Percentiles rank a stretch among this genome's conserved stretches.
Conservation (phyloP, 441 rosid species). For the Euphorbia celastroides region DNA sequence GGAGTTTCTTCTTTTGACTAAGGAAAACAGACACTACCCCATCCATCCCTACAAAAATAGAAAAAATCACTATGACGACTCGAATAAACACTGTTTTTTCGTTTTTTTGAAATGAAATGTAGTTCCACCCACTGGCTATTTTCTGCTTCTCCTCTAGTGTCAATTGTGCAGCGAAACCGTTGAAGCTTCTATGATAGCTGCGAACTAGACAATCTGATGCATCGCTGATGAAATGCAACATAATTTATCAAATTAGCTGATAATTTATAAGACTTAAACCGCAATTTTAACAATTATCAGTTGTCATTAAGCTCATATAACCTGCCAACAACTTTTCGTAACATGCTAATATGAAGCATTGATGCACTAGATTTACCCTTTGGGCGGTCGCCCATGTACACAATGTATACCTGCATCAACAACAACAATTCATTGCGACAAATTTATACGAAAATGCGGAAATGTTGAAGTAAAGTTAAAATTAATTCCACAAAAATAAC, state of each 20-base stretch:
- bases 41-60: slow-evolving; percentile 27
- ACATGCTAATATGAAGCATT: slow-evolving; percentile 23
- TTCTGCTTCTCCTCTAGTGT: slow-evolving; percentile 30
- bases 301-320: not conserved
- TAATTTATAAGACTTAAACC: not conserved
- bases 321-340: slow-evolving; percentile 33
- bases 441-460: not conserved
- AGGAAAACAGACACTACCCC: slow-evolving; percentile 58
- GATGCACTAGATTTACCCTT: slow-evolving; percentile 19
- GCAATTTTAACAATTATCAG: not conserved
- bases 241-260: not conserved
- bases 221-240: slow-evolving; percentile 16
- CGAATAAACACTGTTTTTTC: not conserved
- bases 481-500: not conserved
- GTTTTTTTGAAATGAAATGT: not conserved
- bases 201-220: slow-evolving; percentile 29
- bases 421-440: not conserved
- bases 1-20: slow-evolving; percentile 39
- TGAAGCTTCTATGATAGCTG: slow-evolving; percentile 50
- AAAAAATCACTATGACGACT: not conserved
- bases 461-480: not conserved
- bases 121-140: slow-evolving; percentile 23
- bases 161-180: slow-evolving; percentile 47
- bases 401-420: slow-evolving; percentile 29
- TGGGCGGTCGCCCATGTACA: slow-evolving; percentile 34